phyloP scores from a whole-genome alignment of 1,139 yeast species.

The Kodamaea anthophila region DNA sequence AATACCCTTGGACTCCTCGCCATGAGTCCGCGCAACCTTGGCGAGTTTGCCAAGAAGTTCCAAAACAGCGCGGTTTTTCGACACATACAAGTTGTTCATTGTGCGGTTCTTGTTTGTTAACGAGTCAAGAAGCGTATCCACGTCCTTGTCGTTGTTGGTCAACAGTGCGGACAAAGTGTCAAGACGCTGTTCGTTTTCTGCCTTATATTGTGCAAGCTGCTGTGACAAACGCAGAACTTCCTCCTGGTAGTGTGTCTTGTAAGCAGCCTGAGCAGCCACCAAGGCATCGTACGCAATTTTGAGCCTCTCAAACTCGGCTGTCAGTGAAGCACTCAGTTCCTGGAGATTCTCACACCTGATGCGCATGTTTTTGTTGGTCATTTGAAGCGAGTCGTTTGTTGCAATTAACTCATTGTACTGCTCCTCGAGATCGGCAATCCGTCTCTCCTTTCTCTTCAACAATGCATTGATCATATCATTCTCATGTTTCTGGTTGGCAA shows the following conservation, averaged over 20 bases:
- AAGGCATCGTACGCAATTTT: slow-evolving; percentile 61
- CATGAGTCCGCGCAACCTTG: slow-evolving; percentile 41
- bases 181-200: slow-evolving; percentile 27
- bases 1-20: slow-evolving; percentile 37
- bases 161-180: slow-evolving; percentile 24
- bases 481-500: slow-evolving; percentile 66
- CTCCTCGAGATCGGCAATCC: slow-evolving; percentile 55
- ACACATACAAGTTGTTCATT: slow-evolving; percentile 41
- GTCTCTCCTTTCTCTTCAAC: slow-evolving; percentile 57
- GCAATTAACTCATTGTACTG: slow-evolving; percentile 44
- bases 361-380: slow-evolving; percentile 44
- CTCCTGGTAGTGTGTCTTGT: slow-evolving; percentile 45
- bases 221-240: slow-evolving; percentile 23
- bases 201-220: slow-evolving; percentile 35
- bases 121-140: slow-evolving; percentile 39
- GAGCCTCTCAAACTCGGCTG: slow-evolving; percentile 51
- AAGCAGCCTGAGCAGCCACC: slow-evolving; percentile 49
- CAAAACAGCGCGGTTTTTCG: slow-evolving; percentile 41
- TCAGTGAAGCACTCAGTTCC: slow-evolving; percentile 39
- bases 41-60: slow-evolving; percentile 42
- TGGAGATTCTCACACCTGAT: slow-evolving; percentile 44
- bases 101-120: slow-evolving; percentile 36
- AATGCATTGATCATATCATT: slow-evolving; percentile 61
- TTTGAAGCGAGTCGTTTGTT: slow-evolving; percentile 38
- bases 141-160: slow-evolving; percentile 37